Evolutionary conservation across 2,329 filamentous ascomycete species (phyloP).

Genomic region (Trichoderma hamatum): DNA sequence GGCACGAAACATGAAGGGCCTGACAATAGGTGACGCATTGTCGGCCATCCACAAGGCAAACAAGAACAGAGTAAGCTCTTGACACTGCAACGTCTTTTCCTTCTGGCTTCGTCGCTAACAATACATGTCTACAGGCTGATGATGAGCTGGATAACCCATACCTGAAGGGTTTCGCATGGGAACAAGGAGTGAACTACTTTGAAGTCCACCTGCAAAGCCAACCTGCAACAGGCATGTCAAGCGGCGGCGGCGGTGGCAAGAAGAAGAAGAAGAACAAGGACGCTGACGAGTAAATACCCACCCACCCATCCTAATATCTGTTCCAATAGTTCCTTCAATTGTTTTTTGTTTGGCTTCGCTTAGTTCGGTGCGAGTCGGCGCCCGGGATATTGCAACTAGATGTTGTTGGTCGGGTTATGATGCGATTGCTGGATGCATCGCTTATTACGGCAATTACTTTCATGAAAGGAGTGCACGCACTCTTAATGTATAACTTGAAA

Average conservation of each 20-base stretch:
- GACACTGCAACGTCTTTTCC: background rate
- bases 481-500: slow-evolving; percentile 24
- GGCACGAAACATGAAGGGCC: slow-evolving; percentile 88
- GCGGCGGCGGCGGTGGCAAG: slow-evolving; percentile 56
- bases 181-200: slow-evolving; percentile 86
- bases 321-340: slow-evolving; percentile 46
- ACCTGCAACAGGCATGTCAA: slow-evolving; percentile 48
- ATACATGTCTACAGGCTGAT: slow-evolving; percentile 65
- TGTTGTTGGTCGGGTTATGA: slow-evolving; percentile 40
- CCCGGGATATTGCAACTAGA: slow-evolving; percentile 50
- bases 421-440: slow-evolving; percentile 28
- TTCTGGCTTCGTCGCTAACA: slow-evolving; percentile 12
- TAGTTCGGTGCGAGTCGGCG: slow-evolving; percentile 47
- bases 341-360: slow-evolving; percentile 44
- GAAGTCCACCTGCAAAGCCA: slow-evolving; percentile 83
- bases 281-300: slow-evolving; percentile 43
- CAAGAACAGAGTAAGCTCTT: slow-evolving; percentile 81
- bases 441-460: slow-evolving; percentile 25
- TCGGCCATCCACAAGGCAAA: slow-evolving; percentile 95
- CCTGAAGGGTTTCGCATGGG: slow-evolving; percentile 95
- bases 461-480: slow-evolving; percentile 12
- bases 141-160: slow-evolving; percentile 88
- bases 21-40: slow-evolving; percentile 95
- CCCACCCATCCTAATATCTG: slow-evolving; percentile 39
- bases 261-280: slow-evolving; percentile 74